Evolutionary conservation across 176 grass and related monocot species (phyloP).

Genomic region (Eleusine coracana): DNA sequence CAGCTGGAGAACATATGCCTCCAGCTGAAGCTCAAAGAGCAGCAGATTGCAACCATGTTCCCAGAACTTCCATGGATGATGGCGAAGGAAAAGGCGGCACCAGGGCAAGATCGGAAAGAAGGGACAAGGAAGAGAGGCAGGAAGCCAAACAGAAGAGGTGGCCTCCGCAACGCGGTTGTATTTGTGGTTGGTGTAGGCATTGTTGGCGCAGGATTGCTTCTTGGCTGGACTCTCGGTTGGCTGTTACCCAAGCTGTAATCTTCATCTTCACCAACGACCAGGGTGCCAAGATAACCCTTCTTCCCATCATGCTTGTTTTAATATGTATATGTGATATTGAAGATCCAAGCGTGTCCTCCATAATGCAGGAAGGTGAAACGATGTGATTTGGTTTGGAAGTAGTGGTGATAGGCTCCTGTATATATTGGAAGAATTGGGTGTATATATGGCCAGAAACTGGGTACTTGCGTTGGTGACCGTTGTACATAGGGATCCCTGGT

Average conservation of each 20-base stretch:
- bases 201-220: slow-evolving; percentile 75
- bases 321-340: slow-evolving; percentile 2
- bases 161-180: slow-evolving; percentile 43
- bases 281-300: not conserved
- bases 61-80: slow-evolving; percentile 64
- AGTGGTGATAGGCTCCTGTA: slow-evolving; percentile 26
- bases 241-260: slow-evolving; percentile 57
- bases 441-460: slow-evolving; percentile 33
- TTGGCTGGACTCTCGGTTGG: slow-evolving; percentile 89
- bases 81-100: slow-evolving; percentile 34
- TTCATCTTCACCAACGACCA: not conserved
- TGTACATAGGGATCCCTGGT: slow-evolving; percentile 41
- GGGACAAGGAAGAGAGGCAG: slow-evolving; percentile 50
- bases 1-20: slow-evolving; percentile 90
- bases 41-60: slow-evolving; percentile 66
- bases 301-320: not conserved
- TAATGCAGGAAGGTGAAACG: slow-evolving; percentile 16
- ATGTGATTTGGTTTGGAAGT: slow-evolving; percentile 44
- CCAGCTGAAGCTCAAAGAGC: slow-evolving; percentile 70
- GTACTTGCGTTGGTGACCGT: slow-evolving; percentile 13
- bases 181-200: slow-evolving; percentile 82
- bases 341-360: slow-evolving; percentile 1
- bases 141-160: slow-evolving; percentile 43
- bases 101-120: slow-evolving; percentile 35
- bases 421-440: slow-evolving; percentile 45